Conservation (phyloP, 257 asterid genomes). For the Forsythia suspensa region DNA sequence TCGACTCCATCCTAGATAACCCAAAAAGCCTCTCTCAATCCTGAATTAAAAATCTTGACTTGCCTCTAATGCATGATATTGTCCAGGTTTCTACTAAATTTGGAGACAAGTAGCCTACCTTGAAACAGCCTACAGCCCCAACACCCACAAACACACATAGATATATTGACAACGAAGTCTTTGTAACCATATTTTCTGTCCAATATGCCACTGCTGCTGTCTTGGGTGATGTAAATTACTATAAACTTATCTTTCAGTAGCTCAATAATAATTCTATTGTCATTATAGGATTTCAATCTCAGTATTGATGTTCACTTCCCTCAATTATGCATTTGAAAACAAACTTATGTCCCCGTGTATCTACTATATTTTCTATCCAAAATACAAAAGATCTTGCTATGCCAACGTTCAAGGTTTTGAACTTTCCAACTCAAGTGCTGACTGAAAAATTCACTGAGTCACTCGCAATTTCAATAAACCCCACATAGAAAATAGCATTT, state of each 20-base stretch:
- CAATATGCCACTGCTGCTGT: no score
- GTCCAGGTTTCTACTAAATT: background rate
- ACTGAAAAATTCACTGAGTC: background rate
- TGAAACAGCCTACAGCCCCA: background rate
- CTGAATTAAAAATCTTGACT: background rate
- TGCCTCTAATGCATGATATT: background rate
- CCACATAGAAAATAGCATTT: background rate
- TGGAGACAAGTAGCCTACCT: background rate
- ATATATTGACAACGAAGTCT: background rate
- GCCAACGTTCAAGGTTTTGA: background rate
- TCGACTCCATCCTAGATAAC: background rate
- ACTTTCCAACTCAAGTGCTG: background rate
- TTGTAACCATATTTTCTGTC: background rate
- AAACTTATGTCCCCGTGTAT: background rate
- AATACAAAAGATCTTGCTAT: background rate
- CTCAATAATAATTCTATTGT: no score
- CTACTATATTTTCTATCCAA: background rate
- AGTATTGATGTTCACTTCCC: slow-evolving; percentile 4
- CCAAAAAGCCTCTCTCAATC: background rate
- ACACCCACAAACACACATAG: no score
- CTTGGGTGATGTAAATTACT: slow-evolving; percentile 2
- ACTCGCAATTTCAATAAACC: background rate
- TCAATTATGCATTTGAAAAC: background rate
- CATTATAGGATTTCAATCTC: background rate
- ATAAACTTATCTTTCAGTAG: background rate